These are phyloP conservation scores for Fusarium udum DNA, from an alignment of 2,329 filamentous ascomycete species.

Conservation along the genomic window DNA sequence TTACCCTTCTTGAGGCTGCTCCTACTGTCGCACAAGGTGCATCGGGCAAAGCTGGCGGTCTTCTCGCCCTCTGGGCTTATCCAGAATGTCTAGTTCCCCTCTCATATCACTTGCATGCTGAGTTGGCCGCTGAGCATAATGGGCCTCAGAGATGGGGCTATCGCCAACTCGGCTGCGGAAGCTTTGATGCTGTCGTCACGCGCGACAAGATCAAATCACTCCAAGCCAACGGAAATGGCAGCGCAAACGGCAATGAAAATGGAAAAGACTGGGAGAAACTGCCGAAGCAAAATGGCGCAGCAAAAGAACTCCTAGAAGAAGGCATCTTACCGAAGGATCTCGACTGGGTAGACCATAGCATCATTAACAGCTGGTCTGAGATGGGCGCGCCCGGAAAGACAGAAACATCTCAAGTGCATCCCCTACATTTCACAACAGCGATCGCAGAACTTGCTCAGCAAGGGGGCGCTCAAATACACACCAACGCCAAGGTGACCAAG, in stretches of 20 bases:
- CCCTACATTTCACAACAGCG: constrained; percentile 85
- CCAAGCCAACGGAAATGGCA: constrained; percentile 32
- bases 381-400: constrained; percentile 77
- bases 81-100: constrained; percentile 84
- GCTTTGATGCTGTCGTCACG: constrained; percentile 54
- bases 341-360: constrained; percentile 80
- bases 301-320: constrained; percentile 58
- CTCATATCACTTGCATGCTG: constrained; percentile 83
- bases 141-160: constrained; percentile 89
- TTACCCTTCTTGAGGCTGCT: constrained; percentile 88
- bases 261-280: constrained; percentile 68
- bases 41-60: constrained; percentile 92
- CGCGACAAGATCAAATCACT: constrained; percentile 48
- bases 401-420: constrained; percentile 94
- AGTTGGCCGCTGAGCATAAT: constrained; percentile 84
- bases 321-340: constrained; percentile 78
- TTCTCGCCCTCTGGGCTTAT: constrained; percentile 92
- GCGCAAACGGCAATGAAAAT: constrained; percentile 17
- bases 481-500: constrained; percentile 72
- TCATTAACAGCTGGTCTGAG: constrained; percentile 76
- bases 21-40: constrained; percentile 86
- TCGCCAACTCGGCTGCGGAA: constrained; percentile 78
- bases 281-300: constrained; percentile 66
- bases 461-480: constrained; percentile 72
- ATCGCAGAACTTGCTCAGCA: constrained; percentile 81